Conservation (phyloP, 805 yeast species). For the Metschnikowia gelsemii region DNA sequence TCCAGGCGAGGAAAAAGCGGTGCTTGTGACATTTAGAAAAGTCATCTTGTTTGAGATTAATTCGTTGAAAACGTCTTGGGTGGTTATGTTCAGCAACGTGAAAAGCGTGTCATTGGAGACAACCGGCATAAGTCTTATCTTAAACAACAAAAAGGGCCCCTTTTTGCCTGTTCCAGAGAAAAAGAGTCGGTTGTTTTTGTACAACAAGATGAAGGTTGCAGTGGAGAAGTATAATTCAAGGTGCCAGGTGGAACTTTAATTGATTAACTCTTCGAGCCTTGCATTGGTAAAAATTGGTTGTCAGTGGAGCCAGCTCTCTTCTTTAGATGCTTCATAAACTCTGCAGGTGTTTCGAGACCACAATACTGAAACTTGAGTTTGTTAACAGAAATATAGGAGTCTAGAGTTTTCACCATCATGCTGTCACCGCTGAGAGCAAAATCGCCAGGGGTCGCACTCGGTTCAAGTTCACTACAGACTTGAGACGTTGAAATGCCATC, state of each 20-base stretch:
- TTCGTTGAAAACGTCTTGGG: constrained; percentile 67
- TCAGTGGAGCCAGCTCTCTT: constrained; percentile 47
- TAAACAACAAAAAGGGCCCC: constrained; percentile 45
- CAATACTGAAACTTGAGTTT: constrained; percentile 56
- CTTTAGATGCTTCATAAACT: constrained; percentile 43
- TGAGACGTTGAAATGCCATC: constrained; percentile 31
- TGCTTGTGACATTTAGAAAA: constrained; percentile 69
- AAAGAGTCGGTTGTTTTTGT: constrained; percentile 61
- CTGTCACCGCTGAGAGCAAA: constrained; percentile 19
- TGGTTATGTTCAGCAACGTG: constrained; percentile 59
- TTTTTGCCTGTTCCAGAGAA: constrained; percentile 80
- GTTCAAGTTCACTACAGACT: neutral
- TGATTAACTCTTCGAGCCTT: neutral
- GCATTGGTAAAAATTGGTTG: constrained; percentile 3
- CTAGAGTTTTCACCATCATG: constrained; percentile 44
- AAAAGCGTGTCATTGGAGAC: constrained; percentile 72
- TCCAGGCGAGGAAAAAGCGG: constrained; percentile 76
- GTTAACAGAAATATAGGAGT: constrained; percentile 40
- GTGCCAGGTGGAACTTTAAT: constrained; percentile 47
- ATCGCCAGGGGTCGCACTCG: constrained; percentile 23
- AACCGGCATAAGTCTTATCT: constrained; percentile 71
- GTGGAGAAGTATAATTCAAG: constrained; percentile 76
- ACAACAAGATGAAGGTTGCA: constrained; percentile 72
- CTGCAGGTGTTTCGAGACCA: constrained; percentile 42
- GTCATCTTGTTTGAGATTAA: constrained; percentile 68